A percentile compares a stretch with the other conserved stretches of the same genome.
Conservation (phyloP, 2,329 filamentous ascomycete species). For the Fusarium sp. region DNA sequence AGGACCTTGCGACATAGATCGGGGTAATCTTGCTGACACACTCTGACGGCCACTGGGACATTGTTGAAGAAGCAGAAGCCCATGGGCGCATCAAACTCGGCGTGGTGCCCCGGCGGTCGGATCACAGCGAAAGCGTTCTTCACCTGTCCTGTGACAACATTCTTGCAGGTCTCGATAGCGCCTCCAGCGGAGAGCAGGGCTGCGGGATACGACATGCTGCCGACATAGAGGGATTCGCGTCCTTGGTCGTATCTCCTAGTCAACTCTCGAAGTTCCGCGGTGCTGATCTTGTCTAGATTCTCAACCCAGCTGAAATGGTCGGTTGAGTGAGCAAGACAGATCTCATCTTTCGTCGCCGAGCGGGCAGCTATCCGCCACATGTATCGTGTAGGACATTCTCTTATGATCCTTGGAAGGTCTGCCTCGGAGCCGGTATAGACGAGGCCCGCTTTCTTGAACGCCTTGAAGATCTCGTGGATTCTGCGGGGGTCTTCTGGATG, state of each 20-base stretch:
- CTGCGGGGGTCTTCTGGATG: conserved; percentile 95
- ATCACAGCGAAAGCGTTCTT: conserved; percentile 98
- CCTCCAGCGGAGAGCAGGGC: conserved; percentile 89
- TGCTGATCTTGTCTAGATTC: conserved; percentile 63
- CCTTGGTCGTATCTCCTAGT: conserved; percentile 72
- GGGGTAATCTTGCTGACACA: conserved; percentile 85
- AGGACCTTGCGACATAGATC: conserved; percentile 87
- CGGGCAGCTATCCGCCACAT: conserved; percentile 85
- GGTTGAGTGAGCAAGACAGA: conserved; percentile 81
- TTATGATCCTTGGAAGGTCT: conserved; percentile 64
- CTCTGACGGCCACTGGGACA: conserved; percentile 89
- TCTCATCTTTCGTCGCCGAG: conserved; percentile 82
- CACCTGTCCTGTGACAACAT: conserved; percentile 84
- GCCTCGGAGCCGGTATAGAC: conserved; percentile 72
- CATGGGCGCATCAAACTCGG: conserved; percentile 86
- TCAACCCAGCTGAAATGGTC: conserved; percentile 85
- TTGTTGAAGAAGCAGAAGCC: conserved; percentile 99
- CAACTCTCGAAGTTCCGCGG: conserved; percentile 75
- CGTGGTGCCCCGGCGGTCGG: conserved; percentile 93
- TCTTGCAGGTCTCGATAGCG: conserved; percentile 94
- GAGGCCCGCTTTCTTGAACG: conserved; percentile 84
- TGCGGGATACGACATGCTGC: conserved; percentile 82
- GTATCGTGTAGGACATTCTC: conserved; percentile 67
- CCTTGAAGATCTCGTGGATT: conserved; percentile 93
- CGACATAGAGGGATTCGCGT: conserved; percentile 85